Conservation (phyloP, 2,329 filamentous ascomycete genomes). For the Escovopsis weberi region DNA sequence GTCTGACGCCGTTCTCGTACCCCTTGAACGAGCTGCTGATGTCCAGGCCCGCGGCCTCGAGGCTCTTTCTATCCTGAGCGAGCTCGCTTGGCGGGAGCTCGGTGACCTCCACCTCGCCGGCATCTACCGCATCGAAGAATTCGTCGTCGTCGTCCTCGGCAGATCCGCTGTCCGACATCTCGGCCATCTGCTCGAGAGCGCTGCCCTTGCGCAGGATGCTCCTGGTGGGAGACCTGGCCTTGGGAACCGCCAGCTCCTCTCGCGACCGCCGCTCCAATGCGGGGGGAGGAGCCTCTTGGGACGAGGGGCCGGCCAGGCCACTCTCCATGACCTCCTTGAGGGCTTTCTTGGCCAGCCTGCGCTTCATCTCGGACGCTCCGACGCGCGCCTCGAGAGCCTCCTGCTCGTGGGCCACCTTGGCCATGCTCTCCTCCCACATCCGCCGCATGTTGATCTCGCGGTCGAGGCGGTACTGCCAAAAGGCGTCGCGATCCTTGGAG, state of each 20-base stretch:
- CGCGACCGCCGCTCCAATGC: constrained; percentile 13
- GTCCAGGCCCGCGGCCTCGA: constrained; percentile 34
- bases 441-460: constrained; percentile 81
- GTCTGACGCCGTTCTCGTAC: constrained; percentile 78
- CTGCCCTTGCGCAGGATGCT: constrained; percentile 44
- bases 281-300: constrained; percentile 11
- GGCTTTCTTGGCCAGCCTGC: constrained; percentile 76
- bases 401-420: constrained; percentile 85
- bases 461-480: constrained; percentile 92
- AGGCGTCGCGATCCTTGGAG: constrained; percentile 82
- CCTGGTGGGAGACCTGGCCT: constrained; percentile 24
- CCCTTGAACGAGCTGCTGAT: constrained; percentile 70
- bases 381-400: constrained; percentile 80
- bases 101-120: constrained; percentile 73
- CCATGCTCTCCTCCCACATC: constrained; percentile 99
- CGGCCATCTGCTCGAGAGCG: constrained; percentile 53
- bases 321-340: constrained; percentile 69
- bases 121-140: constrained; percentile 94
- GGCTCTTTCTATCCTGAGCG: constrained; percentile 25
- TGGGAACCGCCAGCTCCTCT: constrained; percentile 17
- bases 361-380: constrained; percentile 79
- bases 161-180: constrained; percentile 67
- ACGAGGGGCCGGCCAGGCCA: constrained; percentile 19
- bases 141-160: constrained; percentile 79
- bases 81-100: constrained; percentile 43